Evolutionary conservation across 177 flowering plant species (phyloP).

Genomic region (Vitis hybrid): DNA sequence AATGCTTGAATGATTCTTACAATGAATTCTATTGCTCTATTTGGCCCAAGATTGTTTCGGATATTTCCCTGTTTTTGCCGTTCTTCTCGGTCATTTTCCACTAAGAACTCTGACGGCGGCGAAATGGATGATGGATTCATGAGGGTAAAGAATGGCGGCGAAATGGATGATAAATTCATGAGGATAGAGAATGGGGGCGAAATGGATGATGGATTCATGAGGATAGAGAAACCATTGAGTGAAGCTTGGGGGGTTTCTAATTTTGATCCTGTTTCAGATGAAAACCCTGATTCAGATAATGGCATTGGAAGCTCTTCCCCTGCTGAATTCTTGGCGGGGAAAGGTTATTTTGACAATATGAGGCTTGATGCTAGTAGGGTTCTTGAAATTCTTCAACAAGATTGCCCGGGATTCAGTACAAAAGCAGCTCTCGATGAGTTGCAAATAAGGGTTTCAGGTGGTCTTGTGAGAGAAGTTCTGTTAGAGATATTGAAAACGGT

Average conservation of each 20-base stretch:
- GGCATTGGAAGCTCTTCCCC: background rate
- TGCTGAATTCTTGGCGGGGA: slow-evolving; percentile 17
- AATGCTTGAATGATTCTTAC: slow-evolving; percentile 13
- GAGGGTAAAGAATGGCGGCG: background rate
- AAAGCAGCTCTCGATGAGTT: slow-evolving; percentile 48
- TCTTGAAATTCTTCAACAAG: slow-evolving; percentile 58
- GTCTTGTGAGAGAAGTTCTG: slow-evolving; percentile 73
- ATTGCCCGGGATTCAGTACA: slow-evolving; percentile 74
- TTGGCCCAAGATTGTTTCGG: slow-evolving; percentile 21
- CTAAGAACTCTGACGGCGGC: slow-evolving; percentile 16
- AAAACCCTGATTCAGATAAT: background rate
- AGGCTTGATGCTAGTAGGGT: slow-evolving; percentile 45
- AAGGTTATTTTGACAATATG: slow-evolving; percentile 29
- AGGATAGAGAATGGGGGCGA: background rate
- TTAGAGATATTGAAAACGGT: slow-evolving; percentile 48
- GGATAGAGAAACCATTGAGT: slow-evolving; percentile 37
- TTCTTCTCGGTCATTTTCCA: slow-evolving; percentile 26
- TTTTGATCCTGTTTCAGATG: slow-evolving; percentile 17
- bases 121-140: slow-evolving; percentile 20
- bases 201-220: slow-evolving; percentile 2
- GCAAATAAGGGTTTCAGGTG: slow-evolving; percentile 48
- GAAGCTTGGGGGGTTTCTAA: slow-evolving; percentile 21
- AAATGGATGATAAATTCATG: slow-evolving; percentile 3
- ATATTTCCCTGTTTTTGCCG: slow-evolving; percentile 13
- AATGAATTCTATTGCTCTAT: slow-evolving; percentile 37